Evolutionary conservation across 352 stramenopile species (phyloP), one percentile per base, ranked within the genome.

Genomic region (Globisporangium apiculatum): DNA sequence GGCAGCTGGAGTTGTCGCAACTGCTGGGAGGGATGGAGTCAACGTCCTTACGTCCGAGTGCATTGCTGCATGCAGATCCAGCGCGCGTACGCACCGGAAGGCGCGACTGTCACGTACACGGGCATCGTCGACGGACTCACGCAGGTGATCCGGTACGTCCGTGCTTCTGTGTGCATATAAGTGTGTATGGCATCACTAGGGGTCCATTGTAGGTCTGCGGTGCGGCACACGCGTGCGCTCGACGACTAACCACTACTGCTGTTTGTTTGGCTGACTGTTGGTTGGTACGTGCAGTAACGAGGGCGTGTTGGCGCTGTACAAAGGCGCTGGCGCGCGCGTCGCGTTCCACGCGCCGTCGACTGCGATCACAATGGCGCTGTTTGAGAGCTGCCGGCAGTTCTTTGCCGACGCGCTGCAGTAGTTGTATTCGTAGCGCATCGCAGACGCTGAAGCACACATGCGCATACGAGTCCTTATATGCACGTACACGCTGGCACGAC

Each of bases 291-390:
- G 8, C 78, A 96, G 72, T 59, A 67, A 76, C 6, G 91, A 96
- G 57, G 97, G 97, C 15, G 46, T 97, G 17, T 35, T 76, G 46
- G 96, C 92, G 5, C 65, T 99, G 11, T 98, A 97, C 72, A 95
- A 97, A 66, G 97, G 97, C 4, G 92, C 95, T 6, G 91, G 87
- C 47, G 95, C 96, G 3, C 87, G 97, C 36, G 83, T 99, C 50
- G 74, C 94, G 6, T 98, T 99, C 71, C 94, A 98, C 69, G 90
- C 93, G 1, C 97, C 97, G 41, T 96, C 90, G 8, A 99, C 92
- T 4, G 97, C 95, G 45, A 95, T 99, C 52, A 98, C 96, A 11
- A 99, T 99, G 93, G 96, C 93, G 31, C 77, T 93, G 7, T 99
- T 97, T 57, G 97, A 99, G 69, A 95, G 81, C 51, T 97, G 79